Evolutionary conservation across 1,139 yeast species (phyloP), one percentile per base, ranked within the genome.

Genomic region (Nadsonia starkeyi-henricii): DNA sequence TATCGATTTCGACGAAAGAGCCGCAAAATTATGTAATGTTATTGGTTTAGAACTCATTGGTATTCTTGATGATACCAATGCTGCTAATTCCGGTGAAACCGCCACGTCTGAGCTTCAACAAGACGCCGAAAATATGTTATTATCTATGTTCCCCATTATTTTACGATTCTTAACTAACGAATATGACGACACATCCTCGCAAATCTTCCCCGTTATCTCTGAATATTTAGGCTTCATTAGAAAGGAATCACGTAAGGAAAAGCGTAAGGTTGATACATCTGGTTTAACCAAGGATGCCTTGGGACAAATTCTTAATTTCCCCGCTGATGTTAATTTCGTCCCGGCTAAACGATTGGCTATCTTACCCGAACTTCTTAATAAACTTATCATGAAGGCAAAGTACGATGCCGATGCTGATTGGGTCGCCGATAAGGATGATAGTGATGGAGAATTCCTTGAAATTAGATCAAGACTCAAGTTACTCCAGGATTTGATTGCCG

Each of bases 121-220:
- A 53, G 53, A 64, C 23, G 52, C 59, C 9, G 73, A 77, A 60
- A 63, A 64, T 51, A 63, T 75, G 57, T 64, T 86, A 28, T 62
- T 79, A n/a, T 74, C 70, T 46, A 71, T 85, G 41, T 77, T 89
- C 72, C 96, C 96, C 20, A 70, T 79, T 36, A 71, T 85, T 13
- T 72, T 89, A 50, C 75, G 74, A 51, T 85, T 83, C 54, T 73
- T 91, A 58, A 71, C 77, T 42, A 84, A 85, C 58, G 95, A 84
- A 54, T 89, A 82, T 60, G 97, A 91, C 62, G 96, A 93, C 54
- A 83, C 91, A 13, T 78, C 95, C 1, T 74, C 75, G 47, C 94
- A 85, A 61, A 83, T 86, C 2, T 83, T 89, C 59, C 82, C 93
- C 5, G 84, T 86, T 57, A 70, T 91, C 47, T 78, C 84, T 46